phyloP scores from a whole-genome alignment of 179 eudicot genomes.

The Patellifolia procumbens region DNA sequence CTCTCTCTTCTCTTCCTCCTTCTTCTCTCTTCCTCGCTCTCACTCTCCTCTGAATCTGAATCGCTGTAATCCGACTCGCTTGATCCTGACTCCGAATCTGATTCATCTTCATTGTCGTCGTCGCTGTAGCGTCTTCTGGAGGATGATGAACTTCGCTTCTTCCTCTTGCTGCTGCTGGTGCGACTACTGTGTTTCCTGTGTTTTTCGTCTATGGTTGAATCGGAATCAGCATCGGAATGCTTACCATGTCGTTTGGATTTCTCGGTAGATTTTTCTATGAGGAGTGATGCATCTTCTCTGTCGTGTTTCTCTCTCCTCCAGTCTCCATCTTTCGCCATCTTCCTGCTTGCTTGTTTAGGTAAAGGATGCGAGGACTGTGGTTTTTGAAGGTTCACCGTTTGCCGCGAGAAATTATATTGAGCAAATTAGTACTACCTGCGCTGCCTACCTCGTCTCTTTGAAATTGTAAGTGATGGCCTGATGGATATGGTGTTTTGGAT shows the following conservation, averaged over 20 bases:
- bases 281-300: conserved; percentile 18
- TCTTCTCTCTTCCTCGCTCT: conserved; percentile 30
- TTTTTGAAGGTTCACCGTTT: neutral
- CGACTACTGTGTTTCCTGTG: conserved; percentile 27
- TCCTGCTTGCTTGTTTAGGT: conserved; percentile 14
- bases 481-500: too few relatives aligned
- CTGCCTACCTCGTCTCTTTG: too few relatives aligned
- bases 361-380: neutral
- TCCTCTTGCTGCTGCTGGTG: conserved; percentile 33
- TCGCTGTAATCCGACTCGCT: neutral
- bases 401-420: neutral
- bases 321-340: conserved; percentile 38
- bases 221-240: conserved; percentile 36
- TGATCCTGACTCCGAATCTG: neutral
- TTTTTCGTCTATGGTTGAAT: conserved; percentile 32
- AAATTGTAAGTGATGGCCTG: too few relatives aligned
- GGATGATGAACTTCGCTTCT: neutral
- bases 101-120: conserved; percentile 17
- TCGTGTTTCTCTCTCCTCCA: conserved; percentile 25
- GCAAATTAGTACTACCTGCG: too few relatives aligned
- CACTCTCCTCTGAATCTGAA: conserved; percentile 30
- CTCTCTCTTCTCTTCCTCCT: conserved; percentile 27
- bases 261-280: conserved; percentile 8
- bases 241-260: conserved; percentile 33
- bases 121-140: conserved; percentile 39